phyloP scores from a whole-genome alignment of 345 rosid species.

The Raphanus raphanistrum region DNA sequence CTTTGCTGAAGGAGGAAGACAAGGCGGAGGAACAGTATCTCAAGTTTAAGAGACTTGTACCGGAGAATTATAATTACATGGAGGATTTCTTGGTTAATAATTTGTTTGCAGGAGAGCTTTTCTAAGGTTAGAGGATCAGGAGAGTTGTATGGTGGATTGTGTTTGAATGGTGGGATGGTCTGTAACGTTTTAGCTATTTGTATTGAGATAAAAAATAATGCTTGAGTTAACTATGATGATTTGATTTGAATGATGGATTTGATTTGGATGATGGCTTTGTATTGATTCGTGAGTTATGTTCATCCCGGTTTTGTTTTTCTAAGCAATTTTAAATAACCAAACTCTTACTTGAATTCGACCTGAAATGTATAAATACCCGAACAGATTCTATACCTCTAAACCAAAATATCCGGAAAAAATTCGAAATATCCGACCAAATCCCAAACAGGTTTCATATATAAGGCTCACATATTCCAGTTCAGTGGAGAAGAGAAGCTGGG shows the following conservation, averaged over 20 bases:
- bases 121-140: constrained; percentile 48
- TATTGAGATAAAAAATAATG: background rate
- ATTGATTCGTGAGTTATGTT: too few relatives aligned
- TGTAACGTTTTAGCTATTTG: background rate
- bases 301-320: too few relatives aligned
- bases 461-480: too few relatives aligned
- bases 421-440: too few relatives aligned
- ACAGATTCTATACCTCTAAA: too few relatives aligned
- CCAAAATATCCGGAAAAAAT: too few relatives aligned
- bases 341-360: too few relatives aligned
- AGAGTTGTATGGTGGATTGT: constrained; percentile 26
- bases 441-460: too few relatives aligned
- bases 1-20: constrained; percentile 71
- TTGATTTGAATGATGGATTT: background rate
- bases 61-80: constrained; percentile 72
- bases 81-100: constrained; percentile 68
- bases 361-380: too few relatives aligned
- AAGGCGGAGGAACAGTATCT: constrained; percentile 82
- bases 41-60: constrained; percentile 78
- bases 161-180: constrained; percentile 33
- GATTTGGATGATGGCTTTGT: too few relatives aligned
- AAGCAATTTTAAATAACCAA: too few relatives aligned
- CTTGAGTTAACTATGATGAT: background rate
- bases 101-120: constrained; percentile 64
- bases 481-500: background rate